These are phyloP conservation scores for Ophidiomyces ophidiicola DNA, from an alignment of 2,329 filamentous ascomycete genomes.

Conservation along the genomic window DNA sequence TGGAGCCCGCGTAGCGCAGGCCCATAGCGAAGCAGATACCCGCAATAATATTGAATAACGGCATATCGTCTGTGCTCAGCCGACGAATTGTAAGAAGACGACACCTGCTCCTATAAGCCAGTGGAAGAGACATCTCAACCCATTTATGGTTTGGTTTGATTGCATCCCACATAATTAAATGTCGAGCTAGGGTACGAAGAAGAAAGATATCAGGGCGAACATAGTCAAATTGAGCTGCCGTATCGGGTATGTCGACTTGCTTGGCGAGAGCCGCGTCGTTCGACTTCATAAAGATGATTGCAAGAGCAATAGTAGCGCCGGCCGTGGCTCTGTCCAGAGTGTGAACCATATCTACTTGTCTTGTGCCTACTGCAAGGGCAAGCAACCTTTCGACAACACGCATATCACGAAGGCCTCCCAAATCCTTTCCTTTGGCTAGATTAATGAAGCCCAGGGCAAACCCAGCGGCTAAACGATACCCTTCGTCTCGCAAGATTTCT, in stretches of 20 bases:
- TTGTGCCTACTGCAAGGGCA: conserved; percentile 71
- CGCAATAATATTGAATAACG: conserved; percentile 83
- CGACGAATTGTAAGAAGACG: conserved; percentile 48
- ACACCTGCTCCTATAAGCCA: conserved; percentile 51
- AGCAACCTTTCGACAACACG: conserved; percentile 78
- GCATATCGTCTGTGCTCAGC: conserved; percentile 70
- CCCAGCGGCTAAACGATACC: conserved; percentile 88
- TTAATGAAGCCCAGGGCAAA: conserved; percentile 93
- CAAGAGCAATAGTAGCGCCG: conserved; percentile 79
- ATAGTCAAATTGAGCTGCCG: conserved; percentile 84
- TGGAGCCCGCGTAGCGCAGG: conserved; percentile 62
- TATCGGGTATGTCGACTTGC: conserved; percentile 88
- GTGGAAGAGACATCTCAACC: conserved; percentile 62
- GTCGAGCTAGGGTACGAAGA: conserved; percentile 73
- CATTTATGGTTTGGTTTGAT: conserved; percentile 63
- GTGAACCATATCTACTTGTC: conserved; percentile 84
- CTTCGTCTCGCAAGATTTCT: conserved; percentile 77
- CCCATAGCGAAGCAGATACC: conserved; percentile 70
- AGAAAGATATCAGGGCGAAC: conserved; percentile 87
- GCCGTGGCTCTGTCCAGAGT: conserved; percentile 86
- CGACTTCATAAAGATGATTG: conserved; percentile 94
- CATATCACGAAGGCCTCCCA: conserved; percentile 88
- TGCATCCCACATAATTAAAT: conserved; percentile 83
- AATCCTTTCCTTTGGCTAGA: conserved; percentile 74
- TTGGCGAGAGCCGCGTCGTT: conserved; percentile 74